phyloP scores from a whole-genome alignment of 805 yeast genomes.

The Candida quercuum region DNA sequence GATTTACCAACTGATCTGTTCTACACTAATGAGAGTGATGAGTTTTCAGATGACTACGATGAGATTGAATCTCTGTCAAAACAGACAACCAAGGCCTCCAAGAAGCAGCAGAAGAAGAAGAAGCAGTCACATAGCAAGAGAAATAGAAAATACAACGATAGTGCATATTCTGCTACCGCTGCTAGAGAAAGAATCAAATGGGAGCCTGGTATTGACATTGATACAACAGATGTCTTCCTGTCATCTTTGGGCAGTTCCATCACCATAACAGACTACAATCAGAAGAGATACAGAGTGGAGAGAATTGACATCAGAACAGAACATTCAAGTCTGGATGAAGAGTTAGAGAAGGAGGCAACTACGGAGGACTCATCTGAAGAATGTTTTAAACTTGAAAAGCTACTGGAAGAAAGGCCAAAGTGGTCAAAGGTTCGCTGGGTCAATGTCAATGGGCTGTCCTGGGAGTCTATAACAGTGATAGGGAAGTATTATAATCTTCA shows the following conservation, averaged over 20 bases:
- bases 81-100: not conserved
- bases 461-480: conserved; percentile 50
- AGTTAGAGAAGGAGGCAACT: not conserved
- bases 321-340: not conserved
- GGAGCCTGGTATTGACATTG: conserved; percentile 56
- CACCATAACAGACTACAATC: conserved; percentile 47
- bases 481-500: conserved; percentile 42
- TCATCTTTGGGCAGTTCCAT: conserved; percentile 47
- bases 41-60: conserved; percentile 14
- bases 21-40: conserved; percentile 19
- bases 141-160: conserved; percentile 28
- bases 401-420: conserved; percentile 31
- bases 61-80: not conserved
- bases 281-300: conserved; percentile 37
- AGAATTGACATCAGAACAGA: conserved; percentile 32
- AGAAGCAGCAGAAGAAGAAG: conserved; percentile 2
- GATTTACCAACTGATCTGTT: conserved; percentile 28
- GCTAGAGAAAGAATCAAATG: conserved; percentile 40
- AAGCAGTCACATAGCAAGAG: conserved; percentile 6
- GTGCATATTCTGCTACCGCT: conserved; percentile 30
- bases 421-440: conserved; percentile 54
- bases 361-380: conserved; percentile 2
- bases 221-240: conserved; percentile 45
- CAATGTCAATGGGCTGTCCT: conserved; percentile 54
- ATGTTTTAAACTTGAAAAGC: conserved; percentile 22